These are phyloP conservation scores for Syncephalastrum contaminatum DNA, from an alignment of 371 early-diverging fungal genomes.

Conservation along the genomic window DNA sequence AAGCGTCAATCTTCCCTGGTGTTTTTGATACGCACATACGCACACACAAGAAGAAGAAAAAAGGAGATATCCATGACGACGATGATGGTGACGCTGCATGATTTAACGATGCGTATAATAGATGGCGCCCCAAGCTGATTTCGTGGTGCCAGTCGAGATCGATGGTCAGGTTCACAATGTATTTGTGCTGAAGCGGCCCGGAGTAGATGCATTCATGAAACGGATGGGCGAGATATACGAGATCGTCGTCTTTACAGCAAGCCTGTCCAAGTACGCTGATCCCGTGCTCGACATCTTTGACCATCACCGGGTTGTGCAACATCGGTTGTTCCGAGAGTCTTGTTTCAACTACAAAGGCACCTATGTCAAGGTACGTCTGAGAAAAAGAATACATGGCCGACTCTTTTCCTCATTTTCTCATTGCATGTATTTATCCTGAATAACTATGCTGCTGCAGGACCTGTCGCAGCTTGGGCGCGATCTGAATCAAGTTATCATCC, in stretches of 20 bases:
- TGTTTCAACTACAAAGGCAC: slow-evolving; percentile 89
- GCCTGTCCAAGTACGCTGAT: slow-evolving; percentile 93
- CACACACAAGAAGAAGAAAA: no score
- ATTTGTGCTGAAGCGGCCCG: slow-evolving; percentile 92
- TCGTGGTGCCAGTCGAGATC: slow-evolving; percentile 82
- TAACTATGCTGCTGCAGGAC: slow-evolving; percentile 44
- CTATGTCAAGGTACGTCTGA: slow-evolving; percentile 82
- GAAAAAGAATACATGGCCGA: background rate
- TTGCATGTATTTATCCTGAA: no score
- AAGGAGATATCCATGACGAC: no score
- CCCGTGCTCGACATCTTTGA: slow-evolving; percentile 93
- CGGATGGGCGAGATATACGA: slow-evolving; percentile 84
- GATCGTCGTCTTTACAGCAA: slow-evolving; percentile 93
- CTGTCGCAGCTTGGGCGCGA: slow-evolving; percentile 77
- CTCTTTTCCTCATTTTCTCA: background rate
- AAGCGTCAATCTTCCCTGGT: background rate
- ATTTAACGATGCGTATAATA: slow-evolving; percentile 4
- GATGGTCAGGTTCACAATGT: slow-evolving; percentile 86
- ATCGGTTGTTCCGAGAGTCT: slow-evolving; percentile 90
- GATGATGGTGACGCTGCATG: no score
- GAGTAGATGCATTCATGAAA: slow-evolving; percentile 86
- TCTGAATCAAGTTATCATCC: slow-evolving; percentile 69
- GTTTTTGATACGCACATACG: background rate
- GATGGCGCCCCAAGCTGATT: slow-evolving; percentile 73
- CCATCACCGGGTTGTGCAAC: slow-evolving; percentile 72